These are phyloP conservation scores for Gardenia jasminoides DNA, from an alignment of 257 asterid genomes.

Conservation along the genomic window DNA sequence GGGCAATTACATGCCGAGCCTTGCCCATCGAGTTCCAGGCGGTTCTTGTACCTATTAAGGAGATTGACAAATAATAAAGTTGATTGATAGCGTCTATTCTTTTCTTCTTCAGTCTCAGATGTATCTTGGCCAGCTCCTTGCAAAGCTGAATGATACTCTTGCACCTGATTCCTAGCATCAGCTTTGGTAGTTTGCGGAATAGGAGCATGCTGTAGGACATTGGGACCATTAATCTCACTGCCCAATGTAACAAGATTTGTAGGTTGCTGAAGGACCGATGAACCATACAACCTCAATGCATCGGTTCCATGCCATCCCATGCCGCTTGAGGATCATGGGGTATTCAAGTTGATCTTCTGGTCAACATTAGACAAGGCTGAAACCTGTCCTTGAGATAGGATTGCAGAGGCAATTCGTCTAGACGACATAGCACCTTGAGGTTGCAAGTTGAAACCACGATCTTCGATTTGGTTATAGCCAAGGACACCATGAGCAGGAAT, in stretches of 20 bases:
- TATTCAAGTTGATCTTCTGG: slow-evolving; percentile 49
- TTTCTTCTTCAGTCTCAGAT: slow-evolving; percentile 77
- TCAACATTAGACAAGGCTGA: slow-evolving; percentile 40
- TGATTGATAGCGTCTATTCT: slow-evolving; percentile 80
- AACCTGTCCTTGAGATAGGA: slow-evolving; percentile 47
- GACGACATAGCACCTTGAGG: slow-evolving; percentile 43
- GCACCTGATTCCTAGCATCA: slow-evolving; percentile 45
- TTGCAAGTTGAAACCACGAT: slow-evolving; percentile 33
- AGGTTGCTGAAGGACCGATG: slow-evolving; percentile 51
- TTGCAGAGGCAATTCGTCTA: slow-evolving; percentile 36
- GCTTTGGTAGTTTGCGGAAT: slow-evolving; percentile 42
- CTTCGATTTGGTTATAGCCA: slow-evolving; percentile 48
- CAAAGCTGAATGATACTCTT: slow-evolving; percentile 50
- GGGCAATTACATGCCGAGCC: slow-evolving; percentile 59
- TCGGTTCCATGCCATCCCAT: slow-evolving; percentile 49
- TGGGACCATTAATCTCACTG: slow-evolving; percentile 46
- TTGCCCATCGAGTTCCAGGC: slow-evolving; percentile 57
- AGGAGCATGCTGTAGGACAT: slow-evolving; percentile 45
- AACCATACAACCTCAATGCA: slow-evolving; percentile 44
- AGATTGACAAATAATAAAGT: slow-evolving; percentile 86
- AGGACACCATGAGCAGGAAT: slow-evolving; percentile 40
- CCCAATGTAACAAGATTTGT: slow-evolving; percentile 44
- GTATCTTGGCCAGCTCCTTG: slow-evolving; percentile 57
- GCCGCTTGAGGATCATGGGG: slow-evolving; percentile 44
- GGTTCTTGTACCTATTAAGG: slow-evolving; percentile 78